These are phyloP conservation scores for Candida pseudofarinosa DNA, from an alignment of 805 yeast species.

Conservation along the genomic window DNA sequence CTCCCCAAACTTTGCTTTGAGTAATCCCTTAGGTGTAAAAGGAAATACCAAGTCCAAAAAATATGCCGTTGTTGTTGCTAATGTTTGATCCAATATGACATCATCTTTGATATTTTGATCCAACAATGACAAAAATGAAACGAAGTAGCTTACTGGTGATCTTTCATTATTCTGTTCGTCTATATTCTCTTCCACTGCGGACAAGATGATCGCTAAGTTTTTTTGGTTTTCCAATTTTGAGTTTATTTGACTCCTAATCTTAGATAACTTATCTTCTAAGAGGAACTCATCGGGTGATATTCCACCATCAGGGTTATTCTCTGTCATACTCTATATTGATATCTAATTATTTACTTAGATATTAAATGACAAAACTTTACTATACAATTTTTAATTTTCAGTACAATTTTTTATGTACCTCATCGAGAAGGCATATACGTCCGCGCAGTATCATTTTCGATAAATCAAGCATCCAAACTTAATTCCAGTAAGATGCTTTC, in stretches of 20 bases:
- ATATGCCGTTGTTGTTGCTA: conserved; percentile 76
- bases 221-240: conserved; percentile 88
- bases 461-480: conserved; percentile 25
- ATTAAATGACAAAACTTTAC: not conserved
- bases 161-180: conserved; percentile 57
- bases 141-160: conserved; percentile 77
- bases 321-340: conserved; percentile 16
- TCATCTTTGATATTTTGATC: conserved; percentile 62
- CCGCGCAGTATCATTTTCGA: not conserved
- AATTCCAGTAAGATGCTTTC: conserved; percentile 24
- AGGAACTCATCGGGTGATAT: conserved; percentile 36
- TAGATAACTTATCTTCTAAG: conserved; percentile 59
- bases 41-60: conserved; percentile 78
- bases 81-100: conserved; percentile 51
- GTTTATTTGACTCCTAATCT: conserved; percentile 64
- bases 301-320: conserved; percentile 39
- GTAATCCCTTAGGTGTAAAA: conserved; percentile 61
- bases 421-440: conserved; percentile 7
- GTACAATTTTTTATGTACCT: conserved; percentile 3
- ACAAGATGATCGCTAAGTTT: conserved; percentile 74
- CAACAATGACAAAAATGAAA: conserved; percentile 75
- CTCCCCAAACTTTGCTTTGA: conserved; percentile 71
- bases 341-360: conserved; percentile 4
- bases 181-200: conserved; percentile 88
- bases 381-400: conserved; percentile 2